These are phyloP conservation scores for Mikania micrantha DNA, from an alignment of 129 eudicot genomes.

Conservation along the genomic window DNA sequence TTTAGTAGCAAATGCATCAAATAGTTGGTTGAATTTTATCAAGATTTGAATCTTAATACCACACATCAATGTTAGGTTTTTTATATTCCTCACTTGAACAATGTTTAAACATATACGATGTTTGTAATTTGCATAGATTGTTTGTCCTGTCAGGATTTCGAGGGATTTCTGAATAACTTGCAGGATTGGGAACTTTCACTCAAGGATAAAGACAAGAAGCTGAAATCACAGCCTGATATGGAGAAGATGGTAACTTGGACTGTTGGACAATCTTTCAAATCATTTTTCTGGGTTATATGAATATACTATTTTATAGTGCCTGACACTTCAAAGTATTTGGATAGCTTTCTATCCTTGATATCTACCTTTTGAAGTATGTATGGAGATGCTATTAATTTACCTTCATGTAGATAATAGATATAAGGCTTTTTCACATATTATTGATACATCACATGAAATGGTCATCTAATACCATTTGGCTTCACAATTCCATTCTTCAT, in stretches of 20 bases:
- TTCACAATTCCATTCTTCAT: conserved; percentile 5
- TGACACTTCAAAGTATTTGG: neutral
- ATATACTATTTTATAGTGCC: neutral
- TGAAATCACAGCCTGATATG: conserved; percentile 46
- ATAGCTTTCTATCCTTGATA: neutral
- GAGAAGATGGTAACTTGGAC: conserved; percentile 43
- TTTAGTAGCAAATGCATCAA: neutral
- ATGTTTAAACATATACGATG: neutral
- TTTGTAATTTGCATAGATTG: conserved; percentile 16
- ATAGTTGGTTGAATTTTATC: neutral
- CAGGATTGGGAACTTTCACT: conserved; percentile 81
- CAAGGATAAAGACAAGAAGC: conserved; percentile 67
- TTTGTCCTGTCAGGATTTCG: conserved; percentile 59
- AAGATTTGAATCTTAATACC: neutral
- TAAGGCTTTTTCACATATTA: neutral
- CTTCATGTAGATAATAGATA: neutral
- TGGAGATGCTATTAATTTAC: neutral
- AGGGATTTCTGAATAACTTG: conserved; percentile 84
- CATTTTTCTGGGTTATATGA: neutral
- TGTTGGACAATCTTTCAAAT: neutral
- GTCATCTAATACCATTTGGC: neutral
- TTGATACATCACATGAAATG: neutral
- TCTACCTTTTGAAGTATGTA: neutral
- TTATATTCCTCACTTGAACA: neutral
- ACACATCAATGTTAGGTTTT: neutral